Evolutionary conservation across 2,329 filamentous ascomycete species (phyloP), one percentile per base, ranked within the genome.

Genomic region (Trichoderma hamatum): DNA sequence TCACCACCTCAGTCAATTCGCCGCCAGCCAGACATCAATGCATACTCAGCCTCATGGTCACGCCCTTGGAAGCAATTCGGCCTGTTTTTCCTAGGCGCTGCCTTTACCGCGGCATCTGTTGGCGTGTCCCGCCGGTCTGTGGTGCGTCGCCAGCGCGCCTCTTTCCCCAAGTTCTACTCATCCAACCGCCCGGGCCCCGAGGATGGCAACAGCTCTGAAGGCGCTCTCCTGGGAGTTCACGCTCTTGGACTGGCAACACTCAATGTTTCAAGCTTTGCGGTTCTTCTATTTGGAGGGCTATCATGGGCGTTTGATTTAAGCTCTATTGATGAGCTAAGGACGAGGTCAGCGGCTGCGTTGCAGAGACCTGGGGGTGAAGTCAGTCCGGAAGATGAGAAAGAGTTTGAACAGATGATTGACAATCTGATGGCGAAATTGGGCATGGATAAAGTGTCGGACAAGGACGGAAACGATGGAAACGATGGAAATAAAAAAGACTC

Each of bases 211-310:
- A 30, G 24, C 32, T 55, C 67, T 76, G 78, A 79, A 62, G 74
- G 76, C 46, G 70, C 78, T 62, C 78, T 91, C 49, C 90, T 97
- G 72, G 95, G 95, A 0, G 81, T 91, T 39, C 92, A 97, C 79
- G 95, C 95, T 0, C 83, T 99, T 26, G 92, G 90, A 60, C 83
- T 97, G 43, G 96, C 95, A 0, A 97, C 94, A 0, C 85, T 97
- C 73, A 97, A 97, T 74, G 92, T 96, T 14, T 76, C 89, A 36
- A 92, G 90, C 74, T 87, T 96, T 61, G 90, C 86, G 0, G 88
- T 97, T 78, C 88, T 96, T 85, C 80, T 86, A 10, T 85, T 88
- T 0, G 96, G 95, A 3, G 93, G 91, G 0, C 79, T 90, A 13
- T 83, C 92, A 71, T 97, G 91, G 85, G 89, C 88, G 0, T 88